A percentile compares a stretch with the other conserved stretches of the same genome.
phyloP scores from a whole-genome alignment of 108 stramenopile genomes.

The Pseudonitzschia multistriata region DNA sequence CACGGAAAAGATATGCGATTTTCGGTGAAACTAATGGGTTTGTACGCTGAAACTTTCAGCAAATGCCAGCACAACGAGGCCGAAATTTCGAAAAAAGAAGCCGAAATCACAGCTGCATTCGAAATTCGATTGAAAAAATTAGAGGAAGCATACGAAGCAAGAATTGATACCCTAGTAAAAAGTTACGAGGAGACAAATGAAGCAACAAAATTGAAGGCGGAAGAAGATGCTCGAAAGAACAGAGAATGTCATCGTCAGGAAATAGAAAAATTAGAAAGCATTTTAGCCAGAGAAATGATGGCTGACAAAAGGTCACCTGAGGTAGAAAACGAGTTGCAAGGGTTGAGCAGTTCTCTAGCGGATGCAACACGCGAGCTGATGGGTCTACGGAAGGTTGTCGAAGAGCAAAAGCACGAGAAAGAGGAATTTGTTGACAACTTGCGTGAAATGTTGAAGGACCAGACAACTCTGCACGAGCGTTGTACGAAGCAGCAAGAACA shows the following conservation, averaged over 20 bases:
- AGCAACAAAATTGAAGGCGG: slow-evolving; percentile 24
- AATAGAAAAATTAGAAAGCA: slow-evolving; percentile 28
- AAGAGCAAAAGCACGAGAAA: slow-evolving; percentile 21
- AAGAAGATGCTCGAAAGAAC: slow-evolving; percentile 26
- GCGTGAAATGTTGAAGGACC: slow-evolving; percentile 32
- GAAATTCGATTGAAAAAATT: slow-evolving; percentile 12
- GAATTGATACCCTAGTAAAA: slow-evolving; percentile 14
- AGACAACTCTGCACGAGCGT: slow-evolving; percentile 29
- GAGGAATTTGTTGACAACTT: slow-evolving; percentile 21
- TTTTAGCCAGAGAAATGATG: slow-evolving; percentile 23
- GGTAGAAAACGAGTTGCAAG: slow-evolving; percentile 73
- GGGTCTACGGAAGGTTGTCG: slow-evolving; percentile 11
- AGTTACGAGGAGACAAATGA: slow-evolving; percentile 29
- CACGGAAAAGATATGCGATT: slow-evolving; percentile 36
- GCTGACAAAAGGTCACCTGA: slow-evolving; percentile 61
- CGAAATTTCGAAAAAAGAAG: not conserved
- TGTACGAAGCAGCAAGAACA: slow-evolving; percentile 43
- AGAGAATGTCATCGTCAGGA: slow-evolving; percentile 23
- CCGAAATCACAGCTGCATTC: slow-evolving; percentile 5
- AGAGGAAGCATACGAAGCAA: slow-evolving; percentile 19
- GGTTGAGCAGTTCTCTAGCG: slow-evolving; percentile 30
- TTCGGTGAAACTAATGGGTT: slow-evolving; percentile 31
- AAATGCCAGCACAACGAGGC: slow-evolving; percentile 1
- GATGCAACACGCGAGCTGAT: slow-evolving; percentile 23
- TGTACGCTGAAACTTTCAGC: slow-evolving; percentile 39